Percentiles rank a stretch among this genome's conserved stretches.
phyloP scores from a whole-genome alignment of 352 stramenopile species.

The Pythium phragmitis region DNA sequence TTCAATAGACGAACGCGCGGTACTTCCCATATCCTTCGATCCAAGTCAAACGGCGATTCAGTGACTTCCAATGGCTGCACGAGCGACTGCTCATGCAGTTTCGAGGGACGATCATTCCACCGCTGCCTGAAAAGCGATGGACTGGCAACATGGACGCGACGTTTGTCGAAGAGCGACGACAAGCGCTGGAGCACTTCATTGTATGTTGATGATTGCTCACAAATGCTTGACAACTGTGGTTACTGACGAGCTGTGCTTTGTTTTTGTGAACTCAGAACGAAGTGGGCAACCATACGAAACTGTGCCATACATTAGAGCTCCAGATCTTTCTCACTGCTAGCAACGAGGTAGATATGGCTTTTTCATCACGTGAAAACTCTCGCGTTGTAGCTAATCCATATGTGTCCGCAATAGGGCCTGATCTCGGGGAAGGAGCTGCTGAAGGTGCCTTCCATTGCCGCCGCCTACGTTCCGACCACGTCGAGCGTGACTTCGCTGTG shows the following conservation, averaged over 20 bases:
- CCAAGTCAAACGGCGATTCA: constrained; percentile 87
- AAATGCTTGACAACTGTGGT: neutral
- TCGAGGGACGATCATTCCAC: constrained; percentile 87
- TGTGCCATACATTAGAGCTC: constrained; percentile 79
- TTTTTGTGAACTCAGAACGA: constrained; percentile 56
- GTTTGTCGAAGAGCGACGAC: constrained; percentile 86
- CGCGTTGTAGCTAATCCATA: neutral
- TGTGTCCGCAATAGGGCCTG: constrained; percentile 43
- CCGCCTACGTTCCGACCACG: constrained; percentile 74
- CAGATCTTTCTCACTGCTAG: constrained; percentile 84
- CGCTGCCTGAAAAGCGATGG: constrained; percentile 86
- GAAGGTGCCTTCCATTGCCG: constrained; percentile 70
- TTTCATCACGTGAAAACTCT: neutral
- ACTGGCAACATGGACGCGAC: constrained; percentile 88
- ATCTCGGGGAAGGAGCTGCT: constrained; percentile 83
- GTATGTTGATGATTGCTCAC: constrained; percentile 29
- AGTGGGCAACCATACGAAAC: constrained; percentile 82
- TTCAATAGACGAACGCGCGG: constrained; percentile 57
- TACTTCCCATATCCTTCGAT: constrained; percentile 63
- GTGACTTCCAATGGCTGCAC: constrained; percentile 90
- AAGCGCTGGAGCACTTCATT: constrained; percentile 88
- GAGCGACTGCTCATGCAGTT: constrained; percentile 75
- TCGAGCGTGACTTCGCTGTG: constrained; percentile 75
- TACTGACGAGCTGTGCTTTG: constrained; percentile 10
- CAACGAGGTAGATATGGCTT: constrained; percentile 48